Percentiles rank a stretch among this genome's conserved stretches.
These are phyloP conservation scores for Fusarium guadeloupense DNA, from an alignment of 2,329 filamentous ascomycete species.

Conservation along the genomic window DNA sequence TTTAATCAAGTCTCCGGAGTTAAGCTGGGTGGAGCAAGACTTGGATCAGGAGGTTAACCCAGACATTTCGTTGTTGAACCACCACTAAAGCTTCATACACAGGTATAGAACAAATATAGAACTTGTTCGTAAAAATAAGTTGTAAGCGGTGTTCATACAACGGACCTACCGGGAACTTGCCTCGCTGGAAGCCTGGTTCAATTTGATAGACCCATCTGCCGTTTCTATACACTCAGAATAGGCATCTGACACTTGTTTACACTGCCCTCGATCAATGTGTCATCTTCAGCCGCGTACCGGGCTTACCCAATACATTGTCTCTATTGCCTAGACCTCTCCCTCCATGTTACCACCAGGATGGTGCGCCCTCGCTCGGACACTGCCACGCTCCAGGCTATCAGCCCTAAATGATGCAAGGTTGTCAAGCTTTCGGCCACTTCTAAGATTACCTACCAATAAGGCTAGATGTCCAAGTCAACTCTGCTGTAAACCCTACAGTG, in stretches of 20 bases:
- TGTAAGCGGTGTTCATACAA: constrained; percentile 6
- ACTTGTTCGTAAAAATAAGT: constrained; percentile 6
- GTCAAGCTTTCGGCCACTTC: constrained; percentile 26
- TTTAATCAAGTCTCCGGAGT: background rate
- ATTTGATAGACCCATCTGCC: background rate
- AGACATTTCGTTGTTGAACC: too few relatives aligned
- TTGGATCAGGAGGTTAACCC: background rate
- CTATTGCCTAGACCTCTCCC: background rate
- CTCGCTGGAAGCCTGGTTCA: constrained; percentile 15
- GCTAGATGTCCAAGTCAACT: background rate
- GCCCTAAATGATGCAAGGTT: constrained; percentile 38
- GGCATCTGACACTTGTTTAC: constrained; percentile 29
- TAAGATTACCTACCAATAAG: constrained; percentile 37
- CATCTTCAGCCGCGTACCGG: constrained; percentile 12
- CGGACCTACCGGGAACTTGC: constrained; percentile 12
- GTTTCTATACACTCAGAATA: constrained; percentile 19
- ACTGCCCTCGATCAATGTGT: constrained; percentile 27
- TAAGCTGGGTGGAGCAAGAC: background rate
- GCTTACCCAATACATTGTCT: constrained; percentile 11
- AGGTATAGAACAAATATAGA: background rate
- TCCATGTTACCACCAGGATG: constrained; percentile 30
- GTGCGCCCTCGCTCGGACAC: constrained; percentile 27
- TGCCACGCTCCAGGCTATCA: constrained; percentile 32
- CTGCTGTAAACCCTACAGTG: constrained; percentile 36
- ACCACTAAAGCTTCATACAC: constrained; percentile 1